A percentile compares a stretch with the other conserved stretches of the same genome.
These are phyloP conservation scores for Eutrema salsugineum DNA, from an alignment of 441 rosid genomes.

Conservation along the genomic window DNA sequence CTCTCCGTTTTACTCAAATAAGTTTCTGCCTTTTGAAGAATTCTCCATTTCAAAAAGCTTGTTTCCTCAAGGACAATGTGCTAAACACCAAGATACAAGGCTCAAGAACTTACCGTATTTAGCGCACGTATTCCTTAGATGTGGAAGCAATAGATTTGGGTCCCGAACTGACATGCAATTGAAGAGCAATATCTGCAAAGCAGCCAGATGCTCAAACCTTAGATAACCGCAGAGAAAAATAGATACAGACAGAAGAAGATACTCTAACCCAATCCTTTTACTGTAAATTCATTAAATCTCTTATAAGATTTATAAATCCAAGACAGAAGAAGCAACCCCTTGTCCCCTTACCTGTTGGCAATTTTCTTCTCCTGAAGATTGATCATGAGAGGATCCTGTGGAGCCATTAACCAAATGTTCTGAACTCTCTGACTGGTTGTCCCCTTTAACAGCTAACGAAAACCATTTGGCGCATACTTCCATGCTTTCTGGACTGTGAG, in stretches of 20 bases:
- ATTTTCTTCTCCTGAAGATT: constrained; percentile 7
- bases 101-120: constrained; percentile 48
- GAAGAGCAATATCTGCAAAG: constrained; percentile 34
- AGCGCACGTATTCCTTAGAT: constrained; percentile 58
- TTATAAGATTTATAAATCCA: background rate
- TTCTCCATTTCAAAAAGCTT: background rate
- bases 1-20: background rate
- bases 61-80: background rate
- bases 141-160: constrained; percentile 69
- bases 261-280: background rate
- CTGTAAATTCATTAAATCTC: background rate
- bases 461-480: constrained; percentile 64
- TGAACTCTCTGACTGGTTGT: constrained; percentile 1
- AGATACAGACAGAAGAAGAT: background rate
- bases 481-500: constrained; percentile 98
- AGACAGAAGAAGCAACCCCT: background rate
- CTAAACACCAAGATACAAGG: background rate
- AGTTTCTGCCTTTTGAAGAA: background rate
- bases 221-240: background rate
- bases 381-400: constrained; percentile 18
- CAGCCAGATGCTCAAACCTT: constrained; percentile 4
- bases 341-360: constrained; percentile 26
- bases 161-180: constrained; percentile 69
- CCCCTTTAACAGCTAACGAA: constrained; percentile 21
- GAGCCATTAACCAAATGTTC: constrained; percentile 27